A percentile compares a stretch with the other conserved stretches of the same genome.
Conservation (phyloP, 306 rosid genomes). For the Begonia fuchsioides region DNA sequence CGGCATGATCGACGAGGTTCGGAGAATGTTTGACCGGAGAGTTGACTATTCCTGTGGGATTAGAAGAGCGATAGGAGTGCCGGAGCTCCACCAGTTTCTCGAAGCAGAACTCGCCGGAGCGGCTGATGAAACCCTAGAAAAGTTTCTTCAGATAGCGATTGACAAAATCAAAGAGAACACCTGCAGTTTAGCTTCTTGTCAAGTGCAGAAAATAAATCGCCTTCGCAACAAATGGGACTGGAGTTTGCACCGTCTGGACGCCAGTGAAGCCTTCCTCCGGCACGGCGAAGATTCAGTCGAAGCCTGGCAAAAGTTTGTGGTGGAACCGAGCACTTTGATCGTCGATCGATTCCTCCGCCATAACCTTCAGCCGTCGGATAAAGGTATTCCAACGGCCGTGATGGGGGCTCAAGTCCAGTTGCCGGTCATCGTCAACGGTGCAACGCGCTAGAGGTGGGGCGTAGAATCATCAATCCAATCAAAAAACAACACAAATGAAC, state of each 20-base stretch:
- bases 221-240: constrained; percentile 40
- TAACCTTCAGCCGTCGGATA: no score
- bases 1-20: constrained; percentile 5
- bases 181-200: constrained; percentile 31
- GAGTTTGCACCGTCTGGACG: constrained; percentile 42
- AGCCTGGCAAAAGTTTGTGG: constrained; percentile 1
- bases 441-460: no score
- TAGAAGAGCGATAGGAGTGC: constrained; percentile 12
- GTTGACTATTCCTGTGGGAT: constrained; percentile 8
- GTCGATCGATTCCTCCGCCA: background rate
- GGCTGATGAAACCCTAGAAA: background rate
- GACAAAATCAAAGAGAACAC: constrained; percentile 8
- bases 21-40: constrained; percentile 5
- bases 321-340: background rate
- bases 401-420: no score
- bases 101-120: constrained; percentile 2
- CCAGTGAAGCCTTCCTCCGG: constrained; percentile 28
- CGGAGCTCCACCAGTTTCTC: constrained; percentile 10
- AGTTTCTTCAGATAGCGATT: constrained; percentile 4
- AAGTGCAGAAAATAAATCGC: constrained; percentile 36
- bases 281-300: background rate
- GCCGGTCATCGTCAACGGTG: no score
- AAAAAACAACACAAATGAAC: no score
- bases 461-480: no score
- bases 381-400: no score